Base-by-base conservation (phyloP, 2,329 filamentous ascomycete species). In the Hortaea sp. region DNA sequence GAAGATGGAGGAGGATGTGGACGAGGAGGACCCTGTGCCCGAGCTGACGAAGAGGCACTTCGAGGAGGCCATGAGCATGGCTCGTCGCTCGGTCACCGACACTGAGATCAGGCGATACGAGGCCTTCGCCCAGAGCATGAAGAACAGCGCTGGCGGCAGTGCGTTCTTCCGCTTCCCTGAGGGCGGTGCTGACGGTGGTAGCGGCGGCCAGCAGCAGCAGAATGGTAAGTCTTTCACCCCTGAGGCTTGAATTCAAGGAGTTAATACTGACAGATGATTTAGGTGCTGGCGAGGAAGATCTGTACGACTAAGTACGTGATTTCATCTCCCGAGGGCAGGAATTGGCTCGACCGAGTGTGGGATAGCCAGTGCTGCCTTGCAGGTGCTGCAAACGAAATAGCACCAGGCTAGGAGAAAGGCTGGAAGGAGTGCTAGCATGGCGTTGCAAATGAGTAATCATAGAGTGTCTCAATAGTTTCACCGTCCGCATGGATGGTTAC, bases 21-120 rank as follows among this genome's bases (percentile, higher is more conserved):
- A 78, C 41, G 78, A 69, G 40, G 90, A 97, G 67, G 92, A 98
- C 62, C 88, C 90, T 40, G 92, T 98, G 35, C 92, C 92, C 10
- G 85, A 95, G 71, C 81, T 98, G 49, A 97, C 92, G 60, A 92
- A 87, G 72, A 85, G 84, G 48, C 92, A 98, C 72, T 98, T 98
- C 65, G 90, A 97, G 75, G 92, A 98, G 77, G 92, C 92, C 39
- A 98, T 98, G 92, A 82, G 85, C 68, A 83, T 84, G 69, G 92
- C 92, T 53, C 85, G 92, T 68, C 82, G 86, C 65, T 97, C 92
- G 29, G 92, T 98, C 57, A 89, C 81, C 47, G 92, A 98, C 58
- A 90, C 97, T 20, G 92, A 98, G 77, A 94, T 98, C 61, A 85
- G 92, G 63, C 84, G 90, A 51, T 98, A 98, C 72, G 92, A 98